Percentiles rank a stretch among this genome's conserved stretches.
Conservation (phyloP, 75 land plant species). For the Pinus albicaulis region DNA sequence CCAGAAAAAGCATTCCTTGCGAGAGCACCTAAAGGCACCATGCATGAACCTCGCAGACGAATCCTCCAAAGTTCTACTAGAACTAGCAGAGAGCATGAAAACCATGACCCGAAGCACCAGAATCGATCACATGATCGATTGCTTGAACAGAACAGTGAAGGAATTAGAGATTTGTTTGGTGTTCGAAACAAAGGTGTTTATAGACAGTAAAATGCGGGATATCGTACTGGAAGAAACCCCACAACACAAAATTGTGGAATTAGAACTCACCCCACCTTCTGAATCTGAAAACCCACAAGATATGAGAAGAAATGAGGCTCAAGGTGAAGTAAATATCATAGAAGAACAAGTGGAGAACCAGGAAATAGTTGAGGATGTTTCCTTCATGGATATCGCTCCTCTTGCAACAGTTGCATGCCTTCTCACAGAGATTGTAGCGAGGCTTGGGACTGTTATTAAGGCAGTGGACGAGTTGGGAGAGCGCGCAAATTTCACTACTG, state of each 20-base stretch:
- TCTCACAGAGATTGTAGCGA: background rate
- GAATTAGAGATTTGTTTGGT: background rate
- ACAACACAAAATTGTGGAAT: background rate
- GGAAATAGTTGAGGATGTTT: background rate
- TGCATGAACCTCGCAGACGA: background rate
- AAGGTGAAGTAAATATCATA: too few relatives aligned
- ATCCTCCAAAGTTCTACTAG: background rate
- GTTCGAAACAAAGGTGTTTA: background rate
- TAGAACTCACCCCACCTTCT: background rate
- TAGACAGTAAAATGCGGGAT: background rate
- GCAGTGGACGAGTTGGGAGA: background rate
- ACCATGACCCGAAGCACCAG: background rate
- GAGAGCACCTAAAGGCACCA: background rate
- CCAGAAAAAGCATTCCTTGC: background rate
- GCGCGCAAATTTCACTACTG: too few relatives aligned
- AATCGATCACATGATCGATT: background rate
- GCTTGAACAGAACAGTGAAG: background rate
- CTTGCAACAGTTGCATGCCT: conserved; percentile 5
- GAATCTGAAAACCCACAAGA: background rate
- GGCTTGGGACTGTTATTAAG: background rate
- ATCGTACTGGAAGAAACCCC: background rate
- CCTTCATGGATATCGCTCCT: background rate
- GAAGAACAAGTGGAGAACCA: too few relatives aligned
- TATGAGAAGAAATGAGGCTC: too few relatives aligned
- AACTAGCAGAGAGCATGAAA: background rate